Conservation (phyloP, 768 basidiomycete species). For the Mycena galericulata region DNA sequence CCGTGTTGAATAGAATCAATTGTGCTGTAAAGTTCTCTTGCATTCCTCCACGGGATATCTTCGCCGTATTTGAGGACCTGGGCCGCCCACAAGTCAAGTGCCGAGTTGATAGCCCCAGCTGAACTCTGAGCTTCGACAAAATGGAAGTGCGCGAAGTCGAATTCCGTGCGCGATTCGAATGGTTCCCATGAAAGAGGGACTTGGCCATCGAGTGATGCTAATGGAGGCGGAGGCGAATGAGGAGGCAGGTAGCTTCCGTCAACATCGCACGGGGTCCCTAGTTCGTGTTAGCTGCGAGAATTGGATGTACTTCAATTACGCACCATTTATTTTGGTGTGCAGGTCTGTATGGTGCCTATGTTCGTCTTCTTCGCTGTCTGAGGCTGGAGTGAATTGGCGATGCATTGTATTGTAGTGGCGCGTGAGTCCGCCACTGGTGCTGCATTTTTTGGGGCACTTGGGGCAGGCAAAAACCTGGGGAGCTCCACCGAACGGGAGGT, state of each 20-base stretch:
- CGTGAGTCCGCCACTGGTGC: not conserved
- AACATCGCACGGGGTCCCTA: not conserved
- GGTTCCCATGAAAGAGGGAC: not conserved
- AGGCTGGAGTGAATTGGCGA: not conserved
- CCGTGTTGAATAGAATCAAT: slow-evolving; percentile 23
- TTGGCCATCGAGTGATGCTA: not conserved
- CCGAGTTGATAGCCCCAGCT: not conserved
- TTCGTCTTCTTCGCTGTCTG: slow-evolving; percentile 4
- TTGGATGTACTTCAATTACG: not conserved
- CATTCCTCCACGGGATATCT: not conserved
- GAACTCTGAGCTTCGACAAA: slow-evolving; percentile 10
- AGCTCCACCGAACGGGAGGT: not conserved
- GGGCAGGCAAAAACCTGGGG: not conserved
- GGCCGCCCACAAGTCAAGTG: slow-evolving; percentile 9
- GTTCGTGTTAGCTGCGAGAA: not conserved
- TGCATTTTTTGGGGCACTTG: not conserved
- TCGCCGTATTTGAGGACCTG: not conserved
- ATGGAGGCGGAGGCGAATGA: not conserved
- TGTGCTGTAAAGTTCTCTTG: not conserved
- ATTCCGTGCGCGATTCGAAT: not conserved
- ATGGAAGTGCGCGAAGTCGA: slow-evolving; percentile 12
- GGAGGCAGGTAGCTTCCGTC: not conserved
- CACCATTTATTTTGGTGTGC: not conserved
- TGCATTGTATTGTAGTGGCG: slow-evolving; percentile 3
- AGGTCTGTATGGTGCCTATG: not conserved